Conservation (phyloP, 2,329 filamentous ascomycete species). For the Ampelomyces quisqualis region DNA sequence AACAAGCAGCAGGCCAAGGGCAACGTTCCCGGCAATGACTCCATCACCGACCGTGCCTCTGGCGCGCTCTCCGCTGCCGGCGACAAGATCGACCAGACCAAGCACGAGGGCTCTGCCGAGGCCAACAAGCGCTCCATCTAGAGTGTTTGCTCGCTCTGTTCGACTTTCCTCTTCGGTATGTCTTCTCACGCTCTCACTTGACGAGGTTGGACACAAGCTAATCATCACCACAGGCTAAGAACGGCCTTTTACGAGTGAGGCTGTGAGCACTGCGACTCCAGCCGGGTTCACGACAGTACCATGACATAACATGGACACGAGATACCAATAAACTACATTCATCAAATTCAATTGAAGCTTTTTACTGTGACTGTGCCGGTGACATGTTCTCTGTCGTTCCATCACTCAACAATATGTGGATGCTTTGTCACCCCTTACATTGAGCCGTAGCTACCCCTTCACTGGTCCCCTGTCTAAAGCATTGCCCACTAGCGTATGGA, state of each 20-base stretch:
- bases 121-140: slow-evolving; percentile 51
- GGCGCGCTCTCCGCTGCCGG: slow-evolving; percentile 54
- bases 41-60: slow-evolving; percentile 52
- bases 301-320: slow-evolving; percentile 25
- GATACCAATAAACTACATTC: slow-evolving; percentile 32
- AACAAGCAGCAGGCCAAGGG: slow-evolving; percentile 63
- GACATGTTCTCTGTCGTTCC: too few relatives aligned
- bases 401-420: too few relatives aligned
- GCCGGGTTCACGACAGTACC: slow-evolving; percentile 16
- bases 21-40: slow-evolving; percentile 54
- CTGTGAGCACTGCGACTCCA: slow-evolving; percentile 24
- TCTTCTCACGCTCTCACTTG: background rate
- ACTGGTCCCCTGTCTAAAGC: too few relatives aligned
- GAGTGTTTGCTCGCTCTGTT: slow-evolving; percentile 11
- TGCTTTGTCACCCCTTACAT: background rate
- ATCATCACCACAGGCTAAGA: slow-evolving; percentile 10
- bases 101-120: slow-evolving; percentile 53
- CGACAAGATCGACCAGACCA: slow-evolving; percentile 57
- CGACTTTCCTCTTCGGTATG: slow-evolving; percentile 23
- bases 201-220: background rate
- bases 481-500: background rate
- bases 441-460: background rate
- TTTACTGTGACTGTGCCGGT: background rate
- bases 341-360: slow-evolving; percentile 2
- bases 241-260: slow-evolving; percentile 12